Evolutionary conservation across 1,139 yeast genomes (phyloP).

Genomic region (Yamadazyma blattariae): DNA sequence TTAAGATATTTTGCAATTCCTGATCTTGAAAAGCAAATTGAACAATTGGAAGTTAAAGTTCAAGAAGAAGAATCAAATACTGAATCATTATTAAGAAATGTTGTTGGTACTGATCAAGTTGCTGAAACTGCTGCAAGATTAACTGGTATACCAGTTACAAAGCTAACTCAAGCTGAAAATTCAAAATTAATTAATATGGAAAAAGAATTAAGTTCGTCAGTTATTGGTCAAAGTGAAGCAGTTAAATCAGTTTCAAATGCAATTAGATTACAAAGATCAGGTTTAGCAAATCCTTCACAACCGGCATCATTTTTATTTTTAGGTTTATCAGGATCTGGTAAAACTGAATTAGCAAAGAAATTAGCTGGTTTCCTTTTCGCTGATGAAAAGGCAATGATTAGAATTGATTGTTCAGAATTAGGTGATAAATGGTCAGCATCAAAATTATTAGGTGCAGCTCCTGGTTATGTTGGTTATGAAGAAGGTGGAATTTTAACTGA

Average conservation of each 20-base stretch:
- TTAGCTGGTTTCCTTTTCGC: conserved; percentile 94
- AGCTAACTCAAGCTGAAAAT: conserved; percentile 93
- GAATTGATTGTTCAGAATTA: conserved; percentile 96
- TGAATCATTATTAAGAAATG: conserved; percentile 74
- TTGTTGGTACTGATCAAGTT: conserved; percentile 89
- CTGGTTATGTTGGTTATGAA: conserved; percentile 97
- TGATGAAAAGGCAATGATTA: conserved; percentile 93
- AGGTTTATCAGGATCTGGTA: conserved; percentile 97
- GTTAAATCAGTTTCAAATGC: conserved; percentile 96
- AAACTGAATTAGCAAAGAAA: conserved; percentile 95
- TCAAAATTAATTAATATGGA: conserved; percentile 94
- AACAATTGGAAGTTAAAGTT: conserved; percentile 68
- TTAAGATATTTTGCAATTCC: conserved; percentile 96
- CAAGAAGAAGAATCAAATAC: conserved; percentile 62
- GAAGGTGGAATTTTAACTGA: conserved; percentile 97
- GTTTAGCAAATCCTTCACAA: conserved; percentile 90
- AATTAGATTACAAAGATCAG: conserved; percentile 90
- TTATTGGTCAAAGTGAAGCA: conserved; percentile 96
- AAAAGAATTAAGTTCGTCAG: conserved; percentile 72
- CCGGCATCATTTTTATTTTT: conserved; percentile 95
- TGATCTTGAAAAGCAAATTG: conserved; percentile 75
- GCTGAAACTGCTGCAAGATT: conserved; percentile 96
- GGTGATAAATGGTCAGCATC: conserved; percentile 95
- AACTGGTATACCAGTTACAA: conserved; percentile 98
- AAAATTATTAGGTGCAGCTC: conserved; percentile 93